A percentile compares a stretch with the other conserved stretches of the same genome.
Conservation (phyloP, 345 rosid genomes). For the Rhodomyrtus tomentosa region DNA sequence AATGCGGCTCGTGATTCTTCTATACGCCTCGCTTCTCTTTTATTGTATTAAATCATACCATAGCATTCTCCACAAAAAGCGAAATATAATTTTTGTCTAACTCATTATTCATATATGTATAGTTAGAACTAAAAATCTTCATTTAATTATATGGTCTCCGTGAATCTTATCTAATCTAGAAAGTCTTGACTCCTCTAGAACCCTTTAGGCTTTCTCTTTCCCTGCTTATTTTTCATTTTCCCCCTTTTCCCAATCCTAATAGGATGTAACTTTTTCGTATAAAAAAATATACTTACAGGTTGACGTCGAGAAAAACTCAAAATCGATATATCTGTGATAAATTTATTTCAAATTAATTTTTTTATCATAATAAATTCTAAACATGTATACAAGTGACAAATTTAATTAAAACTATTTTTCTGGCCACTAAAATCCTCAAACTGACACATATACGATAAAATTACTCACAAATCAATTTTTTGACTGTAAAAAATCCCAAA, state of each 20-base stretch:
- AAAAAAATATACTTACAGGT: background rate
- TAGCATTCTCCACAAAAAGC: background rate
- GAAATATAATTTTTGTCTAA: background rate
- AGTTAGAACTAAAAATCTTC: background rate
- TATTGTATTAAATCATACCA: background rate
- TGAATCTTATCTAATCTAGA: background rate
- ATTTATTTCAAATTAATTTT: no score
- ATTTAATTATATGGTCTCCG: background rate
- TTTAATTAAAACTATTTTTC: no score
- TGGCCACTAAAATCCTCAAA: no score
- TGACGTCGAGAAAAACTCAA: no score
- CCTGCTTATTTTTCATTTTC: background rate
- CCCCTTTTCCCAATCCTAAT: background rate
- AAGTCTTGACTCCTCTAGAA: background rate
- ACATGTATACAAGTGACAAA: rapidly evolving
- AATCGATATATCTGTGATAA: no score
- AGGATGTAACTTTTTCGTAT: background rate
- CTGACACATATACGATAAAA: no score
- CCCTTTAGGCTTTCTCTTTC: background rate
- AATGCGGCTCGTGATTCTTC: background rate
- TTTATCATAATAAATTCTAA: no score
- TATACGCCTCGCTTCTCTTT: background rate
- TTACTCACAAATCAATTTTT: no score
- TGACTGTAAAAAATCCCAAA: no score
- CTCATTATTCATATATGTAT: background rate